Evolutionary conservation across 495 filamentous ascomycete genomes (phyloP).

Genomic region (Tetracladium setigerum): DNA sequence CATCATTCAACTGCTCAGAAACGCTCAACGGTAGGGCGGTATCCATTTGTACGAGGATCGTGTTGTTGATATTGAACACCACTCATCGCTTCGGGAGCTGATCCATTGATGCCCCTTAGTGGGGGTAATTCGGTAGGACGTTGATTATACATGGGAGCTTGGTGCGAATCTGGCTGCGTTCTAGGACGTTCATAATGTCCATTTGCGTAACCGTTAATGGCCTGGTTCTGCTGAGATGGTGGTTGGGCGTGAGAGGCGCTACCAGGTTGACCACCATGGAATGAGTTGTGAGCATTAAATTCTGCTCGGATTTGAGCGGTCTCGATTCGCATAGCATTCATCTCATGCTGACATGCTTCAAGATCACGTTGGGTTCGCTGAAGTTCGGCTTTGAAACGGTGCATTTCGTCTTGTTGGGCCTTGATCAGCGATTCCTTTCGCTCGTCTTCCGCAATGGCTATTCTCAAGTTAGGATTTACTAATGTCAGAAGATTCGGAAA

Average conservation of each 20-base stretch:
- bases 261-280: background rate
- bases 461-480: conserved; percentile 8
- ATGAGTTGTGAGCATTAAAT: conserved; percentile 12
- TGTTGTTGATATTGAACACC: conserved; percentile 50
- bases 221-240: background rate
- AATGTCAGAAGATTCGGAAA: conserved; percentile 1
- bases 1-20: background rate
- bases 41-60: conserved; percentile 30
- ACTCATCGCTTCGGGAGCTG: conserved; percentile 40
- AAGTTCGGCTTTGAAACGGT: conserved; percentile 27
- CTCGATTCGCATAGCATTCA: conserved; percentile 43
- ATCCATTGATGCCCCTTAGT: conserved; percentile 26
- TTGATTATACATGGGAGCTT: conserved; percentile 1
- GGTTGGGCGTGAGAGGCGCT: background rate
- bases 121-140: conserved; percentile 37
- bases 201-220: conserved; percentile 22
- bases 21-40: conserved; percentile 8
- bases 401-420: conserved; percentile 28
- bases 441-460: conserved; percentile 43
- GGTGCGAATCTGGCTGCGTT: background rate
- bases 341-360: conserved; percentile 39
- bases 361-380: conserved; percentile 32
- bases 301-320: conserved; percentile 41
- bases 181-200: conserved; percentile 1
- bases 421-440: conserved; percentile 12